Evolutionary conservation across 805 yeast species (phyloP).

Genomic region (Kuraishia borneana): DNA sequence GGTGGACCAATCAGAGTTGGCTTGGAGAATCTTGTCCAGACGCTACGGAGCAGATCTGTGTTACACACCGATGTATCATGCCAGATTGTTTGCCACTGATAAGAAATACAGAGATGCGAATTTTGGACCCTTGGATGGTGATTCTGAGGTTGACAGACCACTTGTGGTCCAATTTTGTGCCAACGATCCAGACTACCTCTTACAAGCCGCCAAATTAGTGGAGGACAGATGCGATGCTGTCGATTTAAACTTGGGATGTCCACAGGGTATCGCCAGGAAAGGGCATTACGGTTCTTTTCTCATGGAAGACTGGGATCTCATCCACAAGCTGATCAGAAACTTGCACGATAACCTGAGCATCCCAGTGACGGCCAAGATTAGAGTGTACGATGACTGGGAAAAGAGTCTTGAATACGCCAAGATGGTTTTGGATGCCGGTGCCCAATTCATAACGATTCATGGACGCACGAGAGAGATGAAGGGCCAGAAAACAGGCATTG

Average conservation of each 20-base stretch:
- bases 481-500: conserved; percentile 92
- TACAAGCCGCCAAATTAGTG: conserved; percentile 73
- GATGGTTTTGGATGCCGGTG: conserved; percentile 87
- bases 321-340: conserved; percentile 57
- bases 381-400: conserved; percentile 77
- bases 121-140: conserved; percentile 71
- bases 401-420: conserved; percentile 80
- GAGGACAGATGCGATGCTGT: conserved; percentile 89
- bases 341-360: conserved; percentile 65
- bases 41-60: conserved; percentile 87
- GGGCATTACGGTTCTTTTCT: conserved; percentile 94
- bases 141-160: conserved; percentile 61
- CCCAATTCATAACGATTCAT: conserved; percentile 89
- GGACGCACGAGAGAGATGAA: conserved; percentile 97
- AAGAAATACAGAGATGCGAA: conserved; percentile 69
- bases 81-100: conserved; percentile 76
- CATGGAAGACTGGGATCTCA: conserved; percentile 94
- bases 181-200: conserved; percentile 77
- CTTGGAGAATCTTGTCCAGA: conserved; percentile 85
- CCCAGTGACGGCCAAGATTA: conserved; percentile 92
- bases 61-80: conserved; percentile 96
- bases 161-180: conserved; percentile 94
- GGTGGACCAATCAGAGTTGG: conserved; percentile 96
- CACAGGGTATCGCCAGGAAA: conserved; percentile 92
- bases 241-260: conserved; percentile 93